A percentile compares a stretch with the other conserved stretches of the same genome.
phyloP scores from a whole-genome alignment of 768 basidiomycete species.

The Asterophora parasitica region DNA sequence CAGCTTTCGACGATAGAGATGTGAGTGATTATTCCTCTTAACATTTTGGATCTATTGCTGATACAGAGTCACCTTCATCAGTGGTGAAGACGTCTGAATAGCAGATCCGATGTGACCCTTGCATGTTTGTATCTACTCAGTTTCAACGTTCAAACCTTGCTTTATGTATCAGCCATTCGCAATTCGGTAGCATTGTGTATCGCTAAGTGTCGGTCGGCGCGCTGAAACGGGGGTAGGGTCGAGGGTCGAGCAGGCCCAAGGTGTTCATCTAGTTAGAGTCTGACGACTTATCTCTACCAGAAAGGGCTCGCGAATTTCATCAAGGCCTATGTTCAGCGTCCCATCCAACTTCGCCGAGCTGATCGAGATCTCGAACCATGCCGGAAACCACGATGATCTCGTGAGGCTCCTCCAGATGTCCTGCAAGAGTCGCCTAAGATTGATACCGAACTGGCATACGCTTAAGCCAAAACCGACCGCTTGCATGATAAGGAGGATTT shows the following conservation, averaged over 20 bases:
- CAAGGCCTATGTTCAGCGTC: conserved; percentile 97
- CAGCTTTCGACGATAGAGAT: no score
- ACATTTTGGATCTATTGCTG: no score
- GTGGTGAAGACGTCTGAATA: no score
- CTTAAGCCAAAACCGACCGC: conserved; percentile 96
- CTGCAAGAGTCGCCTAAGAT: conserved; percentile 92
- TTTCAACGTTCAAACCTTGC: no score
- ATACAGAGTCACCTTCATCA: no score
- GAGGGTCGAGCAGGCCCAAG: conserved; percentile 44
- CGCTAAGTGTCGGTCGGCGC: no score
- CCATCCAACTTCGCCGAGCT: conserved; percentile 92
- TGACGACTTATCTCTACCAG: conserved; percentile 83
- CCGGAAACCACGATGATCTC: conserved; percentile 88
- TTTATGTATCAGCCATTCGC: no score
- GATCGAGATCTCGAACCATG: conserved; percentile 92
- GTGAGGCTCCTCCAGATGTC: conserved; percentile 99
- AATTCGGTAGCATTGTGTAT: no score
- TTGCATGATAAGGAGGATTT: conserved; percentile 99
- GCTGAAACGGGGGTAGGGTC: conserved; percentile 44
- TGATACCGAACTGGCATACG: conserved; percentile 96
- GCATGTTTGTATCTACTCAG: no score
- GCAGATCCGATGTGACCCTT: no score
- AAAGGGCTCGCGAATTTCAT: conserved; percentile 96
- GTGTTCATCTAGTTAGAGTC: conserved; percentile 33
- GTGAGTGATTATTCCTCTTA: no score